Conservation (phyloP, 2,329 filamentous ascomycete species). For the Plectosphaerella cucumerina region DNA sequence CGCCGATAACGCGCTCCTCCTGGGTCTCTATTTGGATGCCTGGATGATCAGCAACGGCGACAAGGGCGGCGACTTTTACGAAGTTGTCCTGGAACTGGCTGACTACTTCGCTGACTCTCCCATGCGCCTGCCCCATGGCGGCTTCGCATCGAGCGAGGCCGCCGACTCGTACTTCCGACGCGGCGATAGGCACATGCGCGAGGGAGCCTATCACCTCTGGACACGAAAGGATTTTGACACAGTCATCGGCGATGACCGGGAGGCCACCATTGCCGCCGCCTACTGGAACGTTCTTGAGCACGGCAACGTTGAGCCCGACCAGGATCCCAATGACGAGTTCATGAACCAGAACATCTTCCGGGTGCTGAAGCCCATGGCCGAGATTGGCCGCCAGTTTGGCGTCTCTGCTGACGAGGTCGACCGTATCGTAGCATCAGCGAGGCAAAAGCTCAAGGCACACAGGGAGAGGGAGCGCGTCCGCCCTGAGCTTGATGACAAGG, state of each 20-base stretch:
- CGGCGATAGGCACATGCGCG: conserved; percentile 76
- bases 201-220: conserved; percentile 95
- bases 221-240: conserved; percentile 80
- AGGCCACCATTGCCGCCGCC: conserved; percentile 63
- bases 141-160: conserved; percentile 84
- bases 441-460: conserved; percentile 64
- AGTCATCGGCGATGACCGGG: conserved; percentile 54
- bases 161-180: conserved; percentile 75
- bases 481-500: conserved; percentile 82
- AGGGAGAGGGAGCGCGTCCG: conserved; percentile 70
- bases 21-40: conserved; percentile 81
- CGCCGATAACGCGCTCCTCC: conserved; percentile 83
- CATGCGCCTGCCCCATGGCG: conserved; percentile 64
- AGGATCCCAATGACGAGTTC: conserved; percentile 91
- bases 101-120: conserved; percentile 77
- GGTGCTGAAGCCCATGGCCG: conserved; percentile 61
- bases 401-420: conserved; percentile 66
- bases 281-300: conserved; percentile 82
- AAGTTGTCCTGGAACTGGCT: conserved; percentile 75
- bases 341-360: conserved; percentile 88
- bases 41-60: conserved; percentile 57
- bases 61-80: conserved; percentile 66
- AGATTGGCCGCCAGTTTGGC: conserved; percentile 71
- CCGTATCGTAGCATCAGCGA: conserved; percentile 62
- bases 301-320: conserved; percentile 77